Evolutionary conservation across 306 rosid genomes (phyloP).

Genomic region (Alnus rubra): DNA sequence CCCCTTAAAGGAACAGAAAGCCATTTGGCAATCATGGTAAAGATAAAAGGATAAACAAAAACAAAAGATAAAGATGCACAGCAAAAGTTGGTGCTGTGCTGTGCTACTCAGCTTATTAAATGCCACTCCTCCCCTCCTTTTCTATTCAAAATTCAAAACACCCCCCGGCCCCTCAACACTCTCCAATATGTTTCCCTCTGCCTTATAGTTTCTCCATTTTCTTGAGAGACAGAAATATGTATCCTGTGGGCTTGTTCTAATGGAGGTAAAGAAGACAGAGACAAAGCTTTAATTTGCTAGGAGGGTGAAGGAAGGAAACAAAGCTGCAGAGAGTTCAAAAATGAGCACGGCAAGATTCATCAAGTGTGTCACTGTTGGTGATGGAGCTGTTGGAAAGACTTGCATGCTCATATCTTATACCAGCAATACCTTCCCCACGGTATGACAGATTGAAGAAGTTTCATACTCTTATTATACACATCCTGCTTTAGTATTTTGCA

Average conservation of each 20-base stretch:
- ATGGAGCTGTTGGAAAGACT: slow-evolving; percentile 94
- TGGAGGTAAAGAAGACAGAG: slow-evolving; percentile 38
- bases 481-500: neutral
- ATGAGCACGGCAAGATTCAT: slow-evolving; percentile 94
- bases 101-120: slow-evolving; percentile 53
- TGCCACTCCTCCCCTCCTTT: slow-evolving; percentile 48
- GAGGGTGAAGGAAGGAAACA: slow-evolving; percentile 16
- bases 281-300: slow-evolving; percentile 3
- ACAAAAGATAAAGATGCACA: slow-evolving; percentile 36
- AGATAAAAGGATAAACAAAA: neutral
- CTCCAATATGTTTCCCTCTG: slow-evolving; percentile 9
- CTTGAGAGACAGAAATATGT: neutral
- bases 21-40: slow-evolving; percentile 55
- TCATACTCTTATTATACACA: neutral
- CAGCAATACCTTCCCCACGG: slow-evolving; percentile 90
- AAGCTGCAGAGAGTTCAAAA: slow-evolving; percentile 10
- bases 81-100: slow-evolving; percentile 58
- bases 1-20: slow-evolving; percentile 94
- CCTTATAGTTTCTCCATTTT: neutral
- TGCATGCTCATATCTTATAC: slow-evolving; percentile 93
- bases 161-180: slow-evolving; percentile 19
- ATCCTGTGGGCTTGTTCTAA: slow-evolving; percentile 11
- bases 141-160: slow-evolving; percentile 46
- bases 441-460: slow-evolving; percentile 29
- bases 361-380: slow-evolving; percentile 93